Conservation (phyloP, 2,329 filamentous ascomycete species). For the Periglandula ipomoeae region DNA sequence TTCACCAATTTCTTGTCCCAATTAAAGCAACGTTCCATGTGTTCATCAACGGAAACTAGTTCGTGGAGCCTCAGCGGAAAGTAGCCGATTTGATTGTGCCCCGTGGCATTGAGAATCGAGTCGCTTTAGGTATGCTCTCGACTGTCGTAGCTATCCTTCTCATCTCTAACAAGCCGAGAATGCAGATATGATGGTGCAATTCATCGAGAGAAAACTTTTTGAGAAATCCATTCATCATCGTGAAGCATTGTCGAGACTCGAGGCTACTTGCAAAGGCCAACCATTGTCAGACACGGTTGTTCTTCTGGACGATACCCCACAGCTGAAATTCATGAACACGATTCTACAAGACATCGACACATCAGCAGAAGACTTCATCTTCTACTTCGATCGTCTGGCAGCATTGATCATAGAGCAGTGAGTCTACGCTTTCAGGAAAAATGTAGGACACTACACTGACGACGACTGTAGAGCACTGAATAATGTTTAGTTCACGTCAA, state of each 20-base stretch:
- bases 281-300: slow-evolving; percentile 68
- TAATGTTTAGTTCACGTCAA: slow-evolving; percentile 59
- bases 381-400: slow-evolving; percentile 88
- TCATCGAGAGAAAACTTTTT: slow-evolving; percentile 77
- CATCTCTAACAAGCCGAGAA: slow-evolving; percentile 6
- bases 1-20: background rate
- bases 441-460: slow-evolving; percentile 10
- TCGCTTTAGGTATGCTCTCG: slow-evolving; percentile 62
- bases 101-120: slow-evolving; percentile 85
- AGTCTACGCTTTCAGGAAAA: slow-evolving; percentile 16
- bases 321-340: slow-evolving; percentile 82
- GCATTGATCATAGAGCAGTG: slow-evolving; percentile 75
- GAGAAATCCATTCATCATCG: slow-evolving; percentile 81
- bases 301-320: slow-evolving; percentile 65
- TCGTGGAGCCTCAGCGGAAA: slow-evolving; percentile 82
- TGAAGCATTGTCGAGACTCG: slow-evolving; percentile 66
- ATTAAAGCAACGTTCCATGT: background rate
- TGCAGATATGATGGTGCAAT: slow-evolving; percentile 82
- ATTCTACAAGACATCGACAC: slow-evolving; percentile 77
- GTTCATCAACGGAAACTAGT: slow-evolving; percentile 33
- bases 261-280: slow-evolving; percentile 59
- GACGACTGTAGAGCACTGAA: slow-evolving; percentile 55
- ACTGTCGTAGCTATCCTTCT: background rate
- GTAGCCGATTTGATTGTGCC: slow-evolving; percentile 94
- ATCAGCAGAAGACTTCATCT: slow-evolving; percentile 82